Conservation (phyloP, 1,284 basidiomycete genomes). For the Ceratorhiza oryzae-sativae region DNA sequence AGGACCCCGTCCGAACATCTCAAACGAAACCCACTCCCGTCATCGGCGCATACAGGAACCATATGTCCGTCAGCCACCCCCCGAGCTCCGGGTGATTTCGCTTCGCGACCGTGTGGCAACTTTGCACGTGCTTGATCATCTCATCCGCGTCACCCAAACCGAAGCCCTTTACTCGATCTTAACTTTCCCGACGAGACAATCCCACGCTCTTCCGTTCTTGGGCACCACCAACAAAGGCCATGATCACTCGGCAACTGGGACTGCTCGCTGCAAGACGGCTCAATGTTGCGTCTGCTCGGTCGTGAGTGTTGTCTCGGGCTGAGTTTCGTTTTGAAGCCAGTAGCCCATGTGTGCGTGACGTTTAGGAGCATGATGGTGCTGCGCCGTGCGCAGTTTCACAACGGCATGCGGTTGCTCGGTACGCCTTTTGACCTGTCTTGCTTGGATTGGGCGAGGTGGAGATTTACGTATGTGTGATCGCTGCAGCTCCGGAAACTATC, state of each 20-base stretch:
- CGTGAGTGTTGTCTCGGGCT: slow-evolving; percentile 15
- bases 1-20: too few relatives aligned
- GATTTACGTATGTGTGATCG: slow-evolving; percentile 11
- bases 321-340: too few relatives aligned
- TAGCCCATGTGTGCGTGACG: background rate
- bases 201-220: background rate
- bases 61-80: background rate
- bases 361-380: slow-evolving; percentile 26
- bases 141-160: slow-evolving; percentile 17
- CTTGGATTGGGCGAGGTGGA: background rate
- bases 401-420: slow-evolving; percentile 22
- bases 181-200: background rate
- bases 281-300: background rate
- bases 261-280: slow-evolving; percentile 26
- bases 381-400: slow-evolving; percentile 31
- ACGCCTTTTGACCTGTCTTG: background rate
- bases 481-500: slow-evolving; percentile 70
- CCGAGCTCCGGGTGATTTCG: background rate
- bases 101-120: slow-evolving; percentile 18
- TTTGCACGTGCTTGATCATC: slow-evolving; percentile 36
- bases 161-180: background rate
- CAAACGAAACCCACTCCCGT: background rate
- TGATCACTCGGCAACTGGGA: slow-evolving; percentile 19
- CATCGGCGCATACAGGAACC: slow-evolving; percentile 13
- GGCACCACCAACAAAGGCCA: too few relatives aligned